Conservation (phyloP, 2,329 filamentous ascomycete species). For the Colletotrichum lentis region DNA sequence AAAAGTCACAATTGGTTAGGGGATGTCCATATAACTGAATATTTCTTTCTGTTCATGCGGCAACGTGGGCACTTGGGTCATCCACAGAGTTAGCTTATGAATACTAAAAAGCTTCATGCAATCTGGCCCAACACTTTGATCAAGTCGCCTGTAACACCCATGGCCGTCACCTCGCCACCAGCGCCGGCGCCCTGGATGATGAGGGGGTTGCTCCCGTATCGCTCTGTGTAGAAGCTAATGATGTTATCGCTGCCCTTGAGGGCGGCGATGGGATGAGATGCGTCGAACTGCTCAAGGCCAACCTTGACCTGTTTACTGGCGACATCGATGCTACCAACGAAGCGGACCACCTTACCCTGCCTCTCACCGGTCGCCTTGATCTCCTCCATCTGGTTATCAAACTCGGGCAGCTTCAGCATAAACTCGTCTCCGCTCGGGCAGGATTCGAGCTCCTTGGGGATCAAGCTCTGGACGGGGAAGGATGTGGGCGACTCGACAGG, state of each 20-base stretch:
- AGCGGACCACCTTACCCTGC: slow-evolving; percentile 90
- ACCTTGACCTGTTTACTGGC: slow-evolving; percentile 85
- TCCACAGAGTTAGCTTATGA: neutral
- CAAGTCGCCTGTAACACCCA: slow-evolving; percentile 95
- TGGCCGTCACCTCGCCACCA: slow-evolving; percentile 93
- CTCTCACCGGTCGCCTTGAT: slow-evolving; percentile 85
- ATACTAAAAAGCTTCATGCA: slow-evolving; percentile 47
- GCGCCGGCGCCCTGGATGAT: slow-evolving; percentile 96
- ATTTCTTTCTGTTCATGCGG: neutral
- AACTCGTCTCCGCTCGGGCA: slow-evolving; percentile 84
- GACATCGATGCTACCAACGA: slow-evolving; percentile 92
- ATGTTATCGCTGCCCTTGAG: slow-evolving; percentile 99
- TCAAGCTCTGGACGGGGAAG: slow-evolving; percentile 93
- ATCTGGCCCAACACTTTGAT: slow-evolving; percentile 85
- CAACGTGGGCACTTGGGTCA: neutral
- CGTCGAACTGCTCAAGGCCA: slow-evolving; percentile 87
- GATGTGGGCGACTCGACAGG: slow-evolving; percentile 82
- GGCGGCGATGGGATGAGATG: slow-evolving; percentile 88
- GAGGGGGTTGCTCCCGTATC: slow-evolving; percentile 89
- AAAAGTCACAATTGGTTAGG: neutral
- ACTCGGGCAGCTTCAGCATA: slow-evolving; percentile 78
- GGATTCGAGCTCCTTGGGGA: slow-evolving; percentile 84
- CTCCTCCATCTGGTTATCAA: slow-evolving; percentile 89
- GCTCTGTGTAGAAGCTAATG: slow-evolving; percentile 96
- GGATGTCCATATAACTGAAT: neutral